phyloP scores from a whole-genome alignment of 2,329 filamentous ascomycete species.

The Ophiostoma montium region DNA sequence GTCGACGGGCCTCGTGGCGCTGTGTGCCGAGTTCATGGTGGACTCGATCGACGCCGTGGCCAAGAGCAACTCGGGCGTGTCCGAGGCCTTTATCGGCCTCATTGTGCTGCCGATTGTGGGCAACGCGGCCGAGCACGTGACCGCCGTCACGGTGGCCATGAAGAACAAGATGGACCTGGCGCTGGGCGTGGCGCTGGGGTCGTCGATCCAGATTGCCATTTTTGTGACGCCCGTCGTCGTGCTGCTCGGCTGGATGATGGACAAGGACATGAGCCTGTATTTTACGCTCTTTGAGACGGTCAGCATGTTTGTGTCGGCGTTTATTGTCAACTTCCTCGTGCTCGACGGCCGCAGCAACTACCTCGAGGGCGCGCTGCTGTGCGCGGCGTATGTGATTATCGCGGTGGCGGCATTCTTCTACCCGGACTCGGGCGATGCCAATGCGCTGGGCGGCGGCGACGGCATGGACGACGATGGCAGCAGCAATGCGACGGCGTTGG shows the following conservation, averaged over 20 bases:
- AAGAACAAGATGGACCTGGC: conserved; percentile 50
- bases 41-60: conserved; percentile 43
- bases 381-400: conserved; percentile 19
- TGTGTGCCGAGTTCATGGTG: conserved; percentile 49
- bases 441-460: conserved; percentile 12
- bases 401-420: conserved; percentile 17
- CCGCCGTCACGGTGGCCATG: conserved; percentile 42
- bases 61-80: conserved; percentile 27
- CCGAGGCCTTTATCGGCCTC: conserved; percentile 44
- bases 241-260: conserved; percentile 43
- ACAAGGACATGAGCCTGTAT: conserved; percentile 46
- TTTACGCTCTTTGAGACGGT: conserved; percentile 67
- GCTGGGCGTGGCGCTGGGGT: conserved; percentile 45
- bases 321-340: conserved; percentile 65
- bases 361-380: conserved; percentile 26
- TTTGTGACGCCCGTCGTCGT: conserved; percentile 48
- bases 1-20: conserved; percentile 40
- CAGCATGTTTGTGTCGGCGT: conserved; percentile 53
- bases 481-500: background rate
- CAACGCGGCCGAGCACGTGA: conserved; percentile 50
- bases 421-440: conserved; percentile 14
- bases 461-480: conserved; percentile 9
- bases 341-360: conserved; percentile 58
- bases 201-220: conserved; percentile 46
- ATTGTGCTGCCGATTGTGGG: conserved; percentile 49